These are phyloP conservation scores for Lecanosticta acicola DNA, from an alignment of 2,329 filamentous ascomycete genomes.

Conservation along the genomic window DNA sequence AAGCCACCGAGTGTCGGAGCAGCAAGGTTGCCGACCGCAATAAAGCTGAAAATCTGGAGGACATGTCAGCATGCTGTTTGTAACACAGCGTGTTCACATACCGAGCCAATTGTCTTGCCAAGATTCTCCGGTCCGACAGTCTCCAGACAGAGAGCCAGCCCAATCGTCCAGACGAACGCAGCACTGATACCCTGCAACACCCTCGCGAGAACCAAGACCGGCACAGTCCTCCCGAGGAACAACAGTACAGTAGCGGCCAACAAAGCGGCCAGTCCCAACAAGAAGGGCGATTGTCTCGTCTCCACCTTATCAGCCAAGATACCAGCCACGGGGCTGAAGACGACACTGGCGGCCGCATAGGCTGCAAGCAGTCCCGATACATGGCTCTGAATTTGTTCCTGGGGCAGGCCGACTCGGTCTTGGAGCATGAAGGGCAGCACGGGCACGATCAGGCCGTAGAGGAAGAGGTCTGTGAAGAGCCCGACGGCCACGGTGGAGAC, in stretches of 20 bases:
- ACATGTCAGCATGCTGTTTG: neutral
- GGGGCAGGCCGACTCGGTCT: conserved; percentile 46
- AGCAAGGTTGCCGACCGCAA: conserved; percentile 52
- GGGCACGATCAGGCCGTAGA: conserved; percentile 56
- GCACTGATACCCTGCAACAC: conserved; percentile 54
- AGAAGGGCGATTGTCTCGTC: conserved; percentile 53
- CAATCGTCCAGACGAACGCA: conserved; percentile 56
- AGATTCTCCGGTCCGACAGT: conserved; percentile 53
- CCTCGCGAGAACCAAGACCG: conserved; percentile 48
- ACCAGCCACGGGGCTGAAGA: conserved; percentile 50
- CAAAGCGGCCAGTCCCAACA: conserved; percentile 50
- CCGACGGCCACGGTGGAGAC: conserved; percentile 51
- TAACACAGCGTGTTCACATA: conserved; percentile 24
- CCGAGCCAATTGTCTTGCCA: conserved; percentile 56
- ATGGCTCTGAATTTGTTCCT: conserved; percentile 47
- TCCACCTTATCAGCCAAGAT: conserved; percentile 50
- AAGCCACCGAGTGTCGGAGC: conserved; percentile 56
- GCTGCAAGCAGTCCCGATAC: conserved; percentile 51
- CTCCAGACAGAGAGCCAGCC: conserved; percentile 54
- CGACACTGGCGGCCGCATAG: conserved; percentile 50
- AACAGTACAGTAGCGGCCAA: conserved; percentile 52
- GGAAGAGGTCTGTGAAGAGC: conserved; percentile 55
- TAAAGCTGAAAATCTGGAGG: conserved; percentile 51
- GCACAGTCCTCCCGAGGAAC: conserved; percentile 46
- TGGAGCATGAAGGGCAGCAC: conserved; percentile 54